These are phyloP conservation scores for Mantamonas sphyraenae DNA, from an alignment of 78 protist species.

Conservation along the genomic window DNA sequence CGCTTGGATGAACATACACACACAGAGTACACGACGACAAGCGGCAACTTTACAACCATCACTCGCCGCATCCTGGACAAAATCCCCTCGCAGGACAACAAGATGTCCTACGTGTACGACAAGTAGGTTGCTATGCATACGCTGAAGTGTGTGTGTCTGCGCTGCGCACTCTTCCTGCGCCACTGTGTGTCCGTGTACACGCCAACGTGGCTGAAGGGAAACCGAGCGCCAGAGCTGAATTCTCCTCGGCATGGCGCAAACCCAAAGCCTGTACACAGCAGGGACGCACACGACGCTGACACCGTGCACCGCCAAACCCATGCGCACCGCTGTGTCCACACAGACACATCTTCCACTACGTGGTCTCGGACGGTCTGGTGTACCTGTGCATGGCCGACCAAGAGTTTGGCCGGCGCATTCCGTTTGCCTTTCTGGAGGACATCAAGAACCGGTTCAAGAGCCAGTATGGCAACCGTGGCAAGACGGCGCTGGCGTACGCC, in stretches of 20 bases:
- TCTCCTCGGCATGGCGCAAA: not conserved
- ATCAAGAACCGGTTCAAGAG: slow-evolving; percentile 55
- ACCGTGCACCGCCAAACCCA: not conserved
- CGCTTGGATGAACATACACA: too few relatives aligned
- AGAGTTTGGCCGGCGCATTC: slow-evolving; percentile 40
- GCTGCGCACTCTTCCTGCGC: not conserved
- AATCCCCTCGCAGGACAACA: slow-evolving; percentile 49
- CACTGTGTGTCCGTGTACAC: not conserved
- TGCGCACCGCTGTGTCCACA: not conserved
- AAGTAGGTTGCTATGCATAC: slow-evolving; percentile 10
- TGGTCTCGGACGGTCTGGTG: slow-evolving; percentile 44
- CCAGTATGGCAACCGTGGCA: slow-evolving; percentile 48
- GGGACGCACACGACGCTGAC: not conserved
- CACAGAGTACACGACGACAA: slow-evolving; percentile 10
- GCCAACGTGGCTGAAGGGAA: not conserved
- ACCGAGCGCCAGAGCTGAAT: not conserved
- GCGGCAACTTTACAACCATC: slow-evolving; percentile 43
- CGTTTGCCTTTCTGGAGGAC: slow-evolving; percentile 75
- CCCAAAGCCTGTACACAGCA: not conserved
- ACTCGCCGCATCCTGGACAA: slow-evolving; percentile 63
- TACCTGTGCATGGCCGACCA: slow-evolving; percentile 86
- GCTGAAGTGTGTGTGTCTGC: not conserved
- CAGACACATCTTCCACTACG: slow-evolving; percentile 76
- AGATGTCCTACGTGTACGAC: slow-evolving; percentile 79
- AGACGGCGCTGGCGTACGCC: slow-evolving; percentile 57